Evolutionary conservation across 2,329 filamentous ascomycete species (phyloP).

Genomic region (Cadophora malorum): DNA sequence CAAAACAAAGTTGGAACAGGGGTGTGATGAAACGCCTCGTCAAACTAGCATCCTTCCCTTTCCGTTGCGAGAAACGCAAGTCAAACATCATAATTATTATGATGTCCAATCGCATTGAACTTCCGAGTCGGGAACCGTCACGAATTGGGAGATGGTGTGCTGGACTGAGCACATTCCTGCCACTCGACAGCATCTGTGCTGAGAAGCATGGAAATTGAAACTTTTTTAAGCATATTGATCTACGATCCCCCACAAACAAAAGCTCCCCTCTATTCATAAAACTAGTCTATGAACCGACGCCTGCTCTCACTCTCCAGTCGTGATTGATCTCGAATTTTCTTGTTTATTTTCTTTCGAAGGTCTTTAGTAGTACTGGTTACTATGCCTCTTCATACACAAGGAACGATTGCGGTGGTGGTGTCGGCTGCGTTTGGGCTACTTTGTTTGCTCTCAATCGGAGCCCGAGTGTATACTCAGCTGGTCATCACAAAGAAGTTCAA

Average conservation of each 20-base stretch:
- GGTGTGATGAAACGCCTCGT: constrained; percentile 11
- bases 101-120: constrained; percentile 8
- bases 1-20: constrained; percentile 19
- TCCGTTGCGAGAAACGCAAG: constrained; percentile 11
- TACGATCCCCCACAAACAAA: not conserved
- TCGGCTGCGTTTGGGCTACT: constrained; percentile 22
- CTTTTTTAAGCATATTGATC: constrained; percentile 10
- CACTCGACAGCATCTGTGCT: constrained; percentile 9
- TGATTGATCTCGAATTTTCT: not conserved
- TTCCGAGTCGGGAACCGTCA: constrained; percentile 2
- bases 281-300: not conserved
- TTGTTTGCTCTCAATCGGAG: constrained; percentile 29
- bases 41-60: constrained; percentile 1
- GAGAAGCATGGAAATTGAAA: constrained; percentile 11
- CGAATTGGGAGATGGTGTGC: constrained; percentile 2
- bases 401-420: constrained; percentile 27
- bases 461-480: constrained; percentile 27
- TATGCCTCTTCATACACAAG: constrained; percentile 17
- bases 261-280: not conserved
- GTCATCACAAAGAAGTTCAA: constrained; percentile 30
- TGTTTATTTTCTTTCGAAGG: not conserved
- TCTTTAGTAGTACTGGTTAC: constrained; percentile 15
- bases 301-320: not conserved
- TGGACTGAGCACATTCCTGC: constrained; percentile 1
- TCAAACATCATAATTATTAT: constrained; percentile 2